phyloP scores from a whole-genome alignment of 768 basidiomycete species.

The Termitomyces eurrhizus region DNA sequence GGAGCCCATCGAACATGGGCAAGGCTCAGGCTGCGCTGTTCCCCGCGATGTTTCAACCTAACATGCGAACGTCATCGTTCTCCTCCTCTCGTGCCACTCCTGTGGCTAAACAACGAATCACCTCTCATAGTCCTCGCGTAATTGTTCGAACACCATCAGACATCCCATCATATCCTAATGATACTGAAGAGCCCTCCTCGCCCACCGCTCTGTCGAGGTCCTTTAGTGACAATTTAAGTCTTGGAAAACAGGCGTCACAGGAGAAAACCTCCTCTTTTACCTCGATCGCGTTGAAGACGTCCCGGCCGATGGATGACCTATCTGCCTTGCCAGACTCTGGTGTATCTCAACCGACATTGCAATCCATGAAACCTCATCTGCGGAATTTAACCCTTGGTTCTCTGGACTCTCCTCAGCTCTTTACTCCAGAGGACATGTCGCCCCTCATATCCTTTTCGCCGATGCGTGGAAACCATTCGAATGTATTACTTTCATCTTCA shows the following conservation, averaged over 20 bases:
- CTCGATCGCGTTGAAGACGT: not conserved
- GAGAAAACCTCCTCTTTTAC: not conserved
- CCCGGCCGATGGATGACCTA: not conserved
- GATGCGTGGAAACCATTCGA: conserved; percentile 12
- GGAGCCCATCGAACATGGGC: not conserved
- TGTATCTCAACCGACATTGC: not conserved
- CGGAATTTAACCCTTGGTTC: conserved; percentile 12
- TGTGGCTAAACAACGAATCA: conserved; percentile 6
- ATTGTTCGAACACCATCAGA: conserved; percentile 27
- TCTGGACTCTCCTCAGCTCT: conserved; percentile 14
- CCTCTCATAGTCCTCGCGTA: conserved; percentile 15
- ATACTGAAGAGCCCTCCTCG: conserved; percentile 1
- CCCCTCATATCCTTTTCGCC: not conserved
- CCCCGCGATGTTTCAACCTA: conserved; percentile 8
- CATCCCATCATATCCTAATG: conserved; percentile 15
- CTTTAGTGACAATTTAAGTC: not conserved
- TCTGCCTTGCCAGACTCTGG: not conserved
- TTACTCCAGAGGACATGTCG: conserved; percentile 2
- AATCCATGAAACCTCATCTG: conserved; percentile 1
- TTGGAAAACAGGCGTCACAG: not conserved
- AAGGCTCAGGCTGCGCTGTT: not conserved
- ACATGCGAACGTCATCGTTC: conserved; percentile 13
- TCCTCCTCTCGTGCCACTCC: conserved; percentile 3
- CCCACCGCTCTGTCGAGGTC: not conserved
- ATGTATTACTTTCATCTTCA: not conserved